phyloP scores from a whole-genome alignment of 2,329 filamentous ascomycete species.

The Aureobasidium subglaciale region DNA sequence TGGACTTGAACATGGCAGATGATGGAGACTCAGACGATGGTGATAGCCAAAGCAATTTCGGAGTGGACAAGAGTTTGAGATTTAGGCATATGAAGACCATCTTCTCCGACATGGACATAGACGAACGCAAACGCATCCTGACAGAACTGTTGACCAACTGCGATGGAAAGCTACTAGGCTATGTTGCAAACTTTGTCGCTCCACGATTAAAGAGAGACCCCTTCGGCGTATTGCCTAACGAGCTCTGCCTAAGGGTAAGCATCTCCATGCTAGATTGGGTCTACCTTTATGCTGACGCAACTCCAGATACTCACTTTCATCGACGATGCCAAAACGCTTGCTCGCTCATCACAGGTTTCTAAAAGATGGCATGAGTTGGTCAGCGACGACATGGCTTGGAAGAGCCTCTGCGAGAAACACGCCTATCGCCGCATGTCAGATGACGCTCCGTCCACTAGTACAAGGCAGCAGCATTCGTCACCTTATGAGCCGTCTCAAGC shows the following conservation, averaged over 20 bases:
- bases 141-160: constrained; percentile 88
- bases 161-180: constrained; percentile 90
- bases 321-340: constrained; percentile 90
- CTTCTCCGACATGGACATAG: constrained; percentile 69
- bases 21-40: constrained; percentile 24
- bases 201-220: constrained; percentile 93
- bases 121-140: constrained; percentile 72
- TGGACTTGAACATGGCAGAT: constrained; percentile 55
- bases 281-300: constrained; percentile 6
- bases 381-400: constrained; percentile 97
- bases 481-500: constrained; percentile 20
- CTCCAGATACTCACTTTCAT: constrained; percentile 85
- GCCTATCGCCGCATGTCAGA: constrained; percentile 63
- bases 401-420: constrained; percentile 91
- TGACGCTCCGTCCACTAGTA: constrained; percentile 17
- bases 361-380: constrained; percentile 87
- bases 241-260: constrained; percentile 78
- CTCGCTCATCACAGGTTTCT: constrained; percentile 92
- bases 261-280: neutral
- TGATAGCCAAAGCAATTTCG: constrained; percentile 21
- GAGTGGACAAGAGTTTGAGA: constrained; percentile 25
- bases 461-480: constrained; percentile 18
- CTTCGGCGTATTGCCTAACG: constrained; percentile 84
- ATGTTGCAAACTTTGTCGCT: constrained; percentile 92
- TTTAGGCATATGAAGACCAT: constrained; percentile 70